Base-by-base conservation (phyloP, 2,329 filamentous ascomycete genomes). In the Colletotrichum musicola region DNA sequence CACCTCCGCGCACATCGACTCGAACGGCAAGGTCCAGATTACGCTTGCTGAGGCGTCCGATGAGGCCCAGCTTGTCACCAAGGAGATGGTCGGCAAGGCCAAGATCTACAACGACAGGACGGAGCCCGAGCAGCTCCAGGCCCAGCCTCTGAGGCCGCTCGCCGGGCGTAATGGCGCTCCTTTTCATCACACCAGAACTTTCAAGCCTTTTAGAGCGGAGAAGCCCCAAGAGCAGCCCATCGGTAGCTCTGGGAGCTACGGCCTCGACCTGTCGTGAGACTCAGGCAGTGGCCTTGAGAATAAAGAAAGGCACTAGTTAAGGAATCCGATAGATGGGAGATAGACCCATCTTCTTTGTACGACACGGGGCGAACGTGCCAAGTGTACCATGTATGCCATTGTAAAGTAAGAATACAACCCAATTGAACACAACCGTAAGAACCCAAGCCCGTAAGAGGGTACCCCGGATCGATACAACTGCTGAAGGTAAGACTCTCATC, bases 11-110 rank as follows among this genome's bases (percentile, higher is more conserved):
- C 79, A 76, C 68, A 74, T 88, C 57, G 83, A 87, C 74, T 82
- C 86, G 2, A 80, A 78, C 56, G 88, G 88, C 67, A 84, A 78
- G 71, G 76, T 90, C 13, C 72, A 81, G 6, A 68, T 89, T 47
- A 75, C 75, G 18, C 75, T 87, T n/a, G 74, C 74, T 16, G 83
- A 84, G 55, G 77, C 82, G 0, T 68, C 75, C 18, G 10, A 70
- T 1, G 79, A 82, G 75, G 76, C 81, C 2, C 78, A 79, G 63
- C 72, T 85, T 22, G 79, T 89, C 30, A 80, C 80, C 51, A 81
- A 81, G 75, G 87, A 89, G 78, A 73, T 78, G 46, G 77, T 78
- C 69, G 81, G 82, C 44, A 73, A 77, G 63, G 72, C 71, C 16
- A 58, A 75, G 18, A 77, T 81, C 58, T 80, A 81, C 64, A 74